Evolutionary conservation across 2,329 filamentous ascomycete genomes (phyloP).

Genomic region (Orbilia blumenaviensis): DNA sequence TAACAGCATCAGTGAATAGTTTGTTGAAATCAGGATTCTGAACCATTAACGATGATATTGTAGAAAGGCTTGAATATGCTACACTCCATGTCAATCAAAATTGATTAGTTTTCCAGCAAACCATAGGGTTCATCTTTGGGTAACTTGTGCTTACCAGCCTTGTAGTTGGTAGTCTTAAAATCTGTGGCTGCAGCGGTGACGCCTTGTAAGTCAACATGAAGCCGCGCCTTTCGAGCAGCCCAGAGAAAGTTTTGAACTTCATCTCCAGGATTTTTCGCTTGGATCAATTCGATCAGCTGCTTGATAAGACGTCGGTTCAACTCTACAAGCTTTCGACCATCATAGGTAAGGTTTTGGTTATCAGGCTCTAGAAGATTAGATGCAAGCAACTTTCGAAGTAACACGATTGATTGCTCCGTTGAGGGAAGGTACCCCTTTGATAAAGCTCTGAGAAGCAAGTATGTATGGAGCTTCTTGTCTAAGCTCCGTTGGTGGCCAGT

Average conservation of each 20-base stretch:
- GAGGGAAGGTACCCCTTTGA: slow-evolving; percentile 90
- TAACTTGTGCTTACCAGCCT: slow-evolving; percentile 69
- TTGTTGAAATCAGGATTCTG: slow-evolving; percentile 90
- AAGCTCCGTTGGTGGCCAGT: slow-evolving; percentile 71
- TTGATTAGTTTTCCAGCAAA: neutral
- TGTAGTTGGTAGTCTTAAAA: slow-evolving; percentile 74
- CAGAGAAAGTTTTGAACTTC: slow-evolving; percentile 92
- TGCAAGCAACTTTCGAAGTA: slow-evolving; percentile 79
- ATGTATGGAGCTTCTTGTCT: slow-evolving; percentile 89
- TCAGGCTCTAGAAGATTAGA: slow-evolving; percentile 81
- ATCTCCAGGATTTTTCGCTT: slow-evolving; percentile 82
- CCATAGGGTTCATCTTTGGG: neutral
- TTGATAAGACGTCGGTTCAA: slow-evolving; percentile 77
- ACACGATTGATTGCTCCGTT: slow-evolving; percentile 81
- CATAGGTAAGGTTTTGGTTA: slow-evolving; percentile 77
- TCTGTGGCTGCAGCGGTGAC: slow-evolving; percentile 70
- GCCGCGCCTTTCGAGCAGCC: slow-evolving; percentile 78
- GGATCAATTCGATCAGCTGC: slow-evolving; percentile 81
- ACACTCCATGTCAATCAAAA: neutral
- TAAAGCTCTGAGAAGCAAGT: slow-evolving; percentile 87
- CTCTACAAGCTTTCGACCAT: slow-evolving; percentile 76
- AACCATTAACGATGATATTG: slow-evolving; percentile 82
- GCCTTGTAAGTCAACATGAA: slow-evolving; percentile 74
- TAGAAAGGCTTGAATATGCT: slow-evolving; percentile 84
- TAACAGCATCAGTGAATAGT: slow-evolving; percentile 81